A percentile compares a stretch with the other conserved stretches of the same genome.
Evolutionary conservation across 192 early-diverging fungal genomes (phyloP).

Genomic region (Ambispora gerdemannii): DNA sequence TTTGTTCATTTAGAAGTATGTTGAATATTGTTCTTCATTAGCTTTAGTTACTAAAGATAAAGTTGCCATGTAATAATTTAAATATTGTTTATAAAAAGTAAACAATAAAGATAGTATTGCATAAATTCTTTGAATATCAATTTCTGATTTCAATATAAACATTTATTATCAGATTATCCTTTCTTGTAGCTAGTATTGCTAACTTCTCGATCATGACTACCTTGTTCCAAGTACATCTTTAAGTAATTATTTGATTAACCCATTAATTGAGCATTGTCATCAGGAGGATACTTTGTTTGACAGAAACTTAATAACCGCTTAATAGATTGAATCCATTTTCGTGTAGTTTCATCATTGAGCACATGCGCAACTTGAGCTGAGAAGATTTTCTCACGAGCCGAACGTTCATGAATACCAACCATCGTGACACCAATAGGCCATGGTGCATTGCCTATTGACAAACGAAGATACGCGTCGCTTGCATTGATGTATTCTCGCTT

Average conservation of each 20-base stretch:
- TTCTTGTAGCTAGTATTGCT: no score
- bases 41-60: no score
- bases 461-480: slow-evolving; percentile 87
- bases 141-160: no score
- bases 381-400: slow-evolving; percentile 95
- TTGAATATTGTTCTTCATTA: no score
- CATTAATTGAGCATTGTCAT: slow-evolving; percentile 43
- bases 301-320: slow-evolving; percentile 97
- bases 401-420: slow-evolving; percentile 97
- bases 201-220: no score
- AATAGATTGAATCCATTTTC: slow-evolving; percentile 98
- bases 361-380: slow-evolving; percentile 94
- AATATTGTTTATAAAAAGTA: no score
- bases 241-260: slow-evolving; percentile 4
- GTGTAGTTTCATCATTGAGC: slow-evolving; percentile 91
- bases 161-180: no score
- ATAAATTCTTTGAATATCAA: no score
- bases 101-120: no score
- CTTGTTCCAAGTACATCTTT: no score
- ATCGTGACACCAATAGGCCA: slow-evolving; percentile 98
- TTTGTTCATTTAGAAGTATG: no score
- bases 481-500: slow-evolving; percentile 88
- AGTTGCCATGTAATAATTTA: no score
- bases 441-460: slow-evolving; percentile 96
- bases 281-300: slow-evolving; percentile 86